Evolutionary conservation across 495 filamentous ascomycete species (phyloP), one percentile per base, ranked within the genome.

Genomic region (Hyaloscypha finlandica): DNA sequence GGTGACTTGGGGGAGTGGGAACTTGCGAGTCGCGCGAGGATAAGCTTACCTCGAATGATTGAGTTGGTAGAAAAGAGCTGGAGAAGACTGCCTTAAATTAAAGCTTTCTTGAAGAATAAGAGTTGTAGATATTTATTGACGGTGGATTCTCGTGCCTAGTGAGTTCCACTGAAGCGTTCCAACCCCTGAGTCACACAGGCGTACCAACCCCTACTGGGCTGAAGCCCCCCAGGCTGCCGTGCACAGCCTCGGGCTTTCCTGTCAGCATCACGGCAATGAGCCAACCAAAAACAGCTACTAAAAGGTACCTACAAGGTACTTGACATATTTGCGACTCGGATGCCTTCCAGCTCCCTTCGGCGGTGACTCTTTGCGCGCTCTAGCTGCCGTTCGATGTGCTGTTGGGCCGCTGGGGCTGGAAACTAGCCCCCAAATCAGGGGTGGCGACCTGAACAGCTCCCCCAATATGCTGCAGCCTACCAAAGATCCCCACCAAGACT

Each of bases 291-390:
- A 19, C 16, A 48, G 11, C 16, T 1, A 0, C 3, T 19, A 11
- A 19, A 19, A 48, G 16, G 11, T 14, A 4, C 8, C 42, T 48
- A 48, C 9, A 48, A 19, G 42, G 42, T 48, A 48, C 42, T 48
- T 48, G 42, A 48, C 42, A 48, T 48, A 48, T 14, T 48, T 48
- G 42, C 42, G 42, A 48, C 42, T 48, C 42, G 42, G 42, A 48
- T 48, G 42, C 42, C 42, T 48, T 48, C 42, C 42, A 48, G 16
- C 11, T 19, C 42, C 42, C 11, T 16, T 48, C 42, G 42, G 42
- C 42, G 42, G 42, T 48, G 42, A 48, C 42, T 48, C 42, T 14
- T 48, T 48, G 9, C 11, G 9, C 4, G 35, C 16, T 14, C 9
- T 48, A 16, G 42, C 42, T 12, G 42, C 42, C 16, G 16, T 48